Conservation (phyloP, 1,139 yeast genomes). For the Blastobotrys persicus region DNA sequence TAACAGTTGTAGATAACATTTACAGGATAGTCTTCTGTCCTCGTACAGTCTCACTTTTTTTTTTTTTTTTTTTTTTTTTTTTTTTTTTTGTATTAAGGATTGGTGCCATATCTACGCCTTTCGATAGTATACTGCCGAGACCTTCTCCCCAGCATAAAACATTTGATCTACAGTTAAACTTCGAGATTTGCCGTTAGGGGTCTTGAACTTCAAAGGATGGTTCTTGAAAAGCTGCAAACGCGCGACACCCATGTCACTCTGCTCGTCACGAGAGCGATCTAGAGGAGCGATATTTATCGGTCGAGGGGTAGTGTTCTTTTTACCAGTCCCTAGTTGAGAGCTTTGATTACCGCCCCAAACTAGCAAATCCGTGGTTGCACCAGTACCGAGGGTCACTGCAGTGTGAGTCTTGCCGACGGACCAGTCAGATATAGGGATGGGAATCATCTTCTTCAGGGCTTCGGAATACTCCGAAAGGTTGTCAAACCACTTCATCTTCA, state of each 20-base stretch:
- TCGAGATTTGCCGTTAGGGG: conserved; percentile 26
- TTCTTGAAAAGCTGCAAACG: conserved; percentile 48
- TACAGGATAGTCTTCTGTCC: neutral
- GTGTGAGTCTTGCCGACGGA: conserved; percentile 65
- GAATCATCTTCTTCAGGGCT: conserved; percentile 35
- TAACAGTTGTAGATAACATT: too few species aligned
- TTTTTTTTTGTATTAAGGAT: too few species aligned
- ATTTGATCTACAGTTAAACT: conserved; percentile 48
- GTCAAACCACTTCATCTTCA: conserved; percentile 47
- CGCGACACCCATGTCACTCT: conserved; percentile 34
- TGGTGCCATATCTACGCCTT: neutral
- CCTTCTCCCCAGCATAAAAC: conserved; percentile 59
- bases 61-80: too few species aligned
- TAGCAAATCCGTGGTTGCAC: conserved; percentile 50
- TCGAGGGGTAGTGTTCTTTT: conserved; percentile 42
- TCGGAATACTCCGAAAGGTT: conserved; percentile 47
- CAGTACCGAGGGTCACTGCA: conserved; percentile 57
- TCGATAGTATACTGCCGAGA: conserved; percentile 58
- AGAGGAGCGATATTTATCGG: conserved; percentile 24
- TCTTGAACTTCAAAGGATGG: conserved; percentile 28
- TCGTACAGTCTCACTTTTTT: too few species aligned
- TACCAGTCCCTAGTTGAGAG: conserved; percentile 87
- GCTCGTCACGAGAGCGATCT: conserved; percentile 15
- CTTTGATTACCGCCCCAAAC: conserved; percentile 80
- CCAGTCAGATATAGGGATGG: conserved; percentile 52